phyloP scores from a whole-genome alignment of 2,329 filamentous ascomycete species.

The Calonectria pseudoturangicola region DNA sequence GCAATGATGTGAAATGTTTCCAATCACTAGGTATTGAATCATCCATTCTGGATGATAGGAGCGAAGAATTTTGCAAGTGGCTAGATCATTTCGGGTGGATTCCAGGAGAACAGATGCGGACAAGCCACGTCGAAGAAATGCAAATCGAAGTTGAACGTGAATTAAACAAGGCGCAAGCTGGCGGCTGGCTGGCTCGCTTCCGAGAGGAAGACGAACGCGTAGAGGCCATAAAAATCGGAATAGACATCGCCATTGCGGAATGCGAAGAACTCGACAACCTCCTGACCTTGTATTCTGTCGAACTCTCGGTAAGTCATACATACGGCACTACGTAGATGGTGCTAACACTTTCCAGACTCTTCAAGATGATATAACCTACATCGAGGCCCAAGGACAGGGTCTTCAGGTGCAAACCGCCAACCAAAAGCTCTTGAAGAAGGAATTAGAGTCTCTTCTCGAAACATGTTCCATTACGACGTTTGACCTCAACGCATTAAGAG shows the following conservation, averaged over 20 bases:
- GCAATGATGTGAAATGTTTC: slow-evolving; percentile 87
- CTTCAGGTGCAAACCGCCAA: slow-evolving; percentile 98
- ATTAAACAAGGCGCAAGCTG: slow-evolving; percentile 91
- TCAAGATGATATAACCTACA: slow-evolving; percentile 96
- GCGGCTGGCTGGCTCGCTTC: slow-evolving; percentile 90
- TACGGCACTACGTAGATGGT: neutral
- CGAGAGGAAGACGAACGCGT: slow-evolving; percentile 93
- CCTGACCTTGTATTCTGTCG: slow-evolving; percentile 94
- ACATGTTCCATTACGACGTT: slow-evolving; percentile 92
- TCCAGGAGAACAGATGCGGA: slow-evolving; percentile 82
- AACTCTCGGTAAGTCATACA: slow-evolving; percentile 82
- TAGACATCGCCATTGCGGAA: slow-evolving; percentile 93
- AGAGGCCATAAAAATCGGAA: slow-evolving; percentile 87
- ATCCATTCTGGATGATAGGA: slow-evolving; percentile 83
- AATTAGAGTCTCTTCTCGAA: slow-evolving; percentile 90
- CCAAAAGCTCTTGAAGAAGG: slow-evolving; percentile 93
- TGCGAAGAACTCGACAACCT: slow-evolving; percentile 97
- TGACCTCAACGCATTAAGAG: slow-evolving; percentile 81
- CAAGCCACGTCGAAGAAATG: slow-evolving; percentile 85
- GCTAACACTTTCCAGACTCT: slow-evolving; percentile 78
- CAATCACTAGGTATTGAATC: slow-evolving; percentile 86
- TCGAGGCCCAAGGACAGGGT: slow-evolving; percentile 97
- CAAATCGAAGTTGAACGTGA: slow-evolving; percentile 90
- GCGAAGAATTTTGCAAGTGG: slow-evolving; percentile 87
- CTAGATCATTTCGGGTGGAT: slow-evolving; percentile 94